Conservation (phyloP, 139 green algal genomes). For the Asterochloris erici region DNA sequence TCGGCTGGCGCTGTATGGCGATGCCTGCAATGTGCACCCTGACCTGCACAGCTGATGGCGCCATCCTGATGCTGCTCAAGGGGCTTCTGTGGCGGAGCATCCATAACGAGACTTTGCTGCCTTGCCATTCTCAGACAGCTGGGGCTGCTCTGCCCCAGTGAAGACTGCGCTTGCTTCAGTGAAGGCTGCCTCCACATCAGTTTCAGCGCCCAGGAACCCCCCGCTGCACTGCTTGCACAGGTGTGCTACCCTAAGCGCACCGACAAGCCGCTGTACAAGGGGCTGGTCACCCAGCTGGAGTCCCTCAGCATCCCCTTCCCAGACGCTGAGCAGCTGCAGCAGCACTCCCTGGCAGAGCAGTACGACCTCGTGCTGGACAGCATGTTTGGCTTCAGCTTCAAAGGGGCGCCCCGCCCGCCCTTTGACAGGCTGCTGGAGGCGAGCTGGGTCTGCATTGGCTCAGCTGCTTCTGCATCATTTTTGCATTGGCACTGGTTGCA, state of each 20-base stretch:
- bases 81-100: no score
- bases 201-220: neutral
- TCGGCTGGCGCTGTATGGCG: neutral
- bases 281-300: slow-evolving; percentile 72
- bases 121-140: no score
- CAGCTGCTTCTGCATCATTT: neutral
- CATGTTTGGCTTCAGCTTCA: slow-evolving; percentile 97
- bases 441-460: slow-evolving; percentile 5
- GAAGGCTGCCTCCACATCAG: neutral
- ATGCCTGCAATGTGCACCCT: no score
- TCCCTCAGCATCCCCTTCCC: slow-evolving; percentile 68
- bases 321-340: slow-evolving; percentile 37
- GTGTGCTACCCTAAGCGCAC: slow-evolving; percentile 90
- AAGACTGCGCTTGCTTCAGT: neutral
- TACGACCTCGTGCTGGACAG: slow-evolving; percentile 89
- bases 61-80: no score
- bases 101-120: no score
- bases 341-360: neutral
- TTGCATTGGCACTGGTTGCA: neutral
- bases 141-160: no score
- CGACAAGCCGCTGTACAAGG: slow-evolving; percentile 80
- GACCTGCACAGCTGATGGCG: no score
- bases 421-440: slow-evolving; percentile 83
- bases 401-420: slow-evolving; percentile 77
- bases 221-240: slow-evolving; percentile 10